Evolutionary conservation across 2,329 filamentous ascomycete species (phyloP), one percentile per base, ranked within the genome.

Genomic region (Colletotrichum sp.): DNA sequence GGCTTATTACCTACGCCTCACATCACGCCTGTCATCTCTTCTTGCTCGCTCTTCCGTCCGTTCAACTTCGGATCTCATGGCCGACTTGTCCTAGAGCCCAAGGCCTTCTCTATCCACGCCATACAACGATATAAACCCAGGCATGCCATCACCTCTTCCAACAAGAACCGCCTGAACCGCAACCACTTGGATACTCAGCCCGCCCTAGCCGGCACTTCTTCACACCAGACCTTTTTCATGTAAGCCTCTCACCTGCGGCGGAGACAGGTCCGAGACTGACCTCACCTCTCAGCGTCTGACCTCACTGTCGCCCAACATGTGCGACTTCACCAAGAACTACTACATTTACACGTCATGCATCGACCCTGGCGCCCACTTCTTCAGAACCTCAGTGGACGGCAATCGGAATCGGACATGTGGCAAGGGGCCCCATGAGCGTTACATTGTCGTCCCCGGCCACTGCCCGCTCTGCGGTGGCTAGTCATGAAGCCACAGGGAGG

Each of bases 341-440:
- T 95, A 95, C 85, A 93, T 95, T 83, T 95, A 95, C 86, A 92
- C 92, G 73, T 89, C 91, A 59, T 95, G 94, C 81, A 84, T 89
- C 72, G 92, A 95, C 81, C 93, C 93, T 1, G 91, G 91, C 55
- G 88, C 90, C 18, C 94, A 95, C 83, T 95, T 95, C 84, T 93
- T 94, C 83, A 89, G 91, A 78, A 95, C 92, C 3, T 92, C 92
- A 2, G 87, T 93, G 68, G 94, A 95, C 80, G 93, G 93, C 72
- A 91, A 87, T 81, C 89, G 88, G 78, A 89, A 91, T 74, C 85
- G 88, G 36, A 87, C 89, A 36, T 95, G 94, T 79, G 81, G 89
- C 8, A 88, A 89, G 72, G 90, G 93, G 1, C 94, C 94, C 32
- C 94, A 95, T 82, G 93, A 95, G 83, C 89, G 93, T 78, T 95